Evolutionary conservation across 805 yeast species (phyloP), one percentile per base, ranked within the genome.

Genomic region (Maudiozyma barnettii): DNA sequence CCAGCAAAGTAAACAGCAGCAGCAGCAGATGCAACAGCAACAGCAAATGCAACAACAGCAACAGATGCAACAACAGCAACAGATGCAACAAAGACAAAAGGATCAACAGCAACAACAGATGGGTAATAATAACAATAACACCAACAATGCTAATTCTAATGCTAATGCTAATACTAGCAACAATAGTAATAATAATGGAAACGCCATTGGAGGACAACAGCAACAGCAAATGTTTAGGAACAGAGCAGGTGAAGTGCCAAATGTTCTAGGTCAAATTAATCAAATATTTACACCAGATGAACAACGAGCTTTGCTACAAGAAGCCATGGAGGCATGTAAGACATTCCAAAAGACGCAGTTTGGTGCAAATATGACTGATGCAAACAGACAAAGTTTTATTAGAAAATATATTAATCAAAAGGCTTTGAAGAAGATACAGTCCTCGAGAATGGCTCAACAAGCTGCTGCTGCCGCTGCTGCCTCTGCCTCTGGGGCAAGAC

Each of bases 351-450:
- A 61, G 49, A 58, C 62, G 4, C 64, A 59, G 33, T 60, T 52
- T 33, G 63, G 64, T 14, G 37, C 49, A 12, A 55, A 54, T 20
- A 54, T 58, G 57, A 57, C 60, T 18, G 62, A 60, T 45, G 51
- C 60, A 5, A 60, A 59, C 38, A 57, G 61, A 41, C 66, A 63
- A 39, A 56, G 55, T 42, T 60, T 63, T 38, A 64, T 65, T 31
- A 62, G 64, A 51, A 64, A 64, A 45, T 65, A 63, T 49, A 63
- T 65, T 43, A 64, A 64, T 45, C 68, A 65, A 47, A 64, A 63
- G 50, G 67, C 66, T 4, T 52, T 65, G 43, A 64, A 62, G 39
- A 65, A 64, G 49, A 58, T 64, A 38, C 68, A 64, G 45, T 52
- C 52, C 30, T 46, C 63, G 23, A 53, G 64, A 45, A 49, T 58